Evolutionary conservation across 768 basidiomycete species (phyloP), one percentile per base, ranked within the genome.

Genomic region (Udeniomyces megalosporus): DNA sequence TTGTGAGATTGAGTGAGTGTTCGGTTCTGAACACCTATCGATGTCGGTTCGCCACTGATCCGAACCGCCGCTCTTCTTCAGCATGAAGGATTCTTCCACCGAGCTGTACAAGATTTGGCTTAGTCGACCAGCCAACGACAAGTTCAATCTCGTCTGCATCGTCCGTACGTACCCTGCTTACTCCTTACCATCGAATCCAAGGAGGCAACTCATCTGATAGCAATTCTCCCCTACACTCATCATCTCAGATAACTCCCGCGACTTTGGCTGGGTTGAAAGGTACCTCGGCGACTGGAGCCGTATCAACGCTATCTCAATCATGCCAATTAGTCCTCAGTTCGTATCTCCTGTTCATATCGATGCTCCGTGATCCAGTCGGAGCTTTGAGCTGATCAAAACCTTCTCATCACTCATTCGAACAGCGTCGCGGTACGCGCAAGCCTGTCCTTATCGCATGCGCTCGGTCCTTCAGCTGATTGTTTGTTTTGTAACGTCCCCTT

Each of bases 1-100:
- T 10, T 60, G 59, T 20, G 59, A 65, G 64, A 45, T 65, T 7
- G 55, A 65, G 51, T 53, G 34, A 17, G 51, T 65, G 26, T n/a
- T n/a, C n/a, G n/a, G n/a, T n/a, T n/a, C n/a, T n/a, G n/a, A n/a
- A n/a, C n/a, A n/a, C n/a, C n/a, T n/a, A n/a, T n/a, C n/a, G n/a
- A n/a, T n/a, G n/a, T n/a, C n/a, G n/a, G n/a, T n/a, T n/a, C n/a
- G n/a, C n/a, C n/a, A n/a, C 6, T 17, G 46, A 49, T 15, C 28
- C 32, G 29, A 11, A n/a, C 12, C 2, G 32, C 28, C 20, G 44
- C 32, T 6, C 22, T 32, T 22, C 29, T 11, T 26, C 51, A 54
- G 58, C 14, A 50, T 47, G 64, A 57, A 31, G 14, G n/a, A 32
- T 24, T 65, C n/a, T 29, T 52, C 64, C 1, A 49, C 46, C 22